These are phyloP conservation scores for Entomortierella chlamydospora DNA, from an alignment of 192 early-diverging fungal species.

Conservation along the genomic window DNA sequence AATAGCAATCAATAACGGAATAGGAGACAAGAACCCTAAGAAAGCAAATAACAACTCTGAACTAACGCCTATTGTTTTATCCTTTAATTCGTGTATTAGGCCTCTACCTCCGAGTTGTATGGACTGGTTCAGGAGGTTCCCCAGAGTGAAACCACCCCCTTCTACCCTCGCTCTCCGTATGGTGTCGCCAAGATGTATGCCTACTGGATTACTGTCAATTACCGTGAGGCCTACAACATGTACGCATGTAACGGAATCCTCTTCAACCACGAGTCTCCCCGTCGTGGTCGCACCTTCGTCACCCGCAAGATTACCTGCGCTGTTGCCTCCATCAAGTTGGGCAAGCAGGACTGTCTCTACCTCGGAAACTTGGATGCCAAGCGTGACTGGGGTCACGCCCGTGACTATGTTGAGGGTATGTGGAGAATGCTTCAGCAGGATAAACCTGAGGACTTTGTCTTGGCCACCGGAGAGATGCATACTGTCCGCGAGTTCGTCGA, in stretches of 20 bases:
- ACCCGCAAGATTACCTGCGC: conserved; percentile 84
- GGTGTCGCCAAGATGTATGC: conserved; percentile 86
- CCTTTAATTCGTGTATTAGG: neutral
- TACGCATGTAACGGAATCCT: conserved; percentile 84
- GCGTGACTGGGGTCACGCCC: conserved; percentile 87
- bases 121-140: neutral
- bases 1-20: no score
- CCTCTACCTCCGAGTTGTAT: neutral
- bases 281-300: conserved; percentile 83
- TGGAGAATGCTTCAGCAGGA: conserved; percentile 88
- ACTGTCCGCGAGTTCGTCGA: conserved; percentile 81
- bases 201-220: conserved; percentile 86
- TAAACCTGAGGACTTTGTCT: conserved; percentile 75
- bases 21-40: no score
- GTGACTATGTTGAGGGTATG: conserved; percentile 85
- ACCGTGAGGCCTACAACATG: conserved; percentile 84
- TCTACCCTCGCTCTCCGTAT: conserved; percentile 50
- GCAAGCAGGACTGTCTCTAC: conserved; percentile 75
- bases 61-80: neutral
- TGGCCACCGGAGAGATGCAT: conserved; percentile 85
- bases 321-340: conserved; percentile 77
- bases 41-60: no score
- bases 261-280: conserved; percentile 84
- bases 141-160: neutral
- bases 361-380: conserved; percentile 84